Base-by-base conservation (phyloP, 106 monocot species). In the Phalaenopsis equestris region DNA sequence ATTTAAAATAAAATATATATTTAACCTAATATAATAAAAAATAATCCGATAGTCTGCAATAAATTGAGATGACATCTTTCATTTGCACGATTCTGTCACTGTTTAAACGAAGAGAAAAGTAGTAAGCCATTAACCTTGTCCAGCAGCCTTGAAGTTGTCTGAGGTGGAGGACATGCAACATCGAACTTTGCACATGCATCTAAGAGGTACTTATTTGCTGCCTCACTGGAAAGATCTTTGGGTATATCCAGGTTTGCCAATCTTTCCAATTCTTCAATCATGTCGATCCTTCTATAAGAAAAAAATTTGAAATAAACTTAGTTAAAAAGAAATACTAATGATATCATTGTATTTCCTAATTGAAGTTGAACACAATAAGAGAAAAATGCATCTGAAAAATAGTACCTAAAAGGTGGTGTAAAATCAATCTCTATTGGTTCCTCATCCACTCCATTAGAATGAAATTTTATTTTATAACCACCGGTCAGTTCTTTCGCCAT, bases 391-490 rank as follows among this genome's bases (percentile, higher is more conserved):
- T 48, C 24, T n/a, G 19, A 56, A 17, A 15, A 77, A 46, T 17
- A 23, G 41, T 83, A 94, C 97, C 89, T 92, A 82, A 97, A 97
- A 15, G 97, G 97, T 41, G 97, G 97, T 73, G 97, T 91, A 76
- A 96, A 96, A 83, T 96, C 96, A 82, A 97, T 97, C 80, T 97
- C 94, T 75, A 97, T 86, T 16, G 94, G 97, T 56, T 94, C 94
- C 24, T 85, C 92, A 77, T 92, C 88, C 24, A 89, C 80, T 3
- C 97, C 97, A 85, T 92, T 89, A 18, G 97, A 84, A 89, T 94
- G 94, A 42, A 92, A 97, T 83, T 85, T 89, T 80, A 97, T 90
- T 79, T 92, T 97, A 75, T 97, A 97, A 30, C 94, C 90, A 81
- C 97, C 97, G 2, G 94, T 97, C 72, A 97, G 64, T 78, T 94